A percentile compares a stretch with the other conserved stretches of the same genome.
Conservation (phyloP, 306 rosid genomes). For the Rosa multiflora region DNA sequence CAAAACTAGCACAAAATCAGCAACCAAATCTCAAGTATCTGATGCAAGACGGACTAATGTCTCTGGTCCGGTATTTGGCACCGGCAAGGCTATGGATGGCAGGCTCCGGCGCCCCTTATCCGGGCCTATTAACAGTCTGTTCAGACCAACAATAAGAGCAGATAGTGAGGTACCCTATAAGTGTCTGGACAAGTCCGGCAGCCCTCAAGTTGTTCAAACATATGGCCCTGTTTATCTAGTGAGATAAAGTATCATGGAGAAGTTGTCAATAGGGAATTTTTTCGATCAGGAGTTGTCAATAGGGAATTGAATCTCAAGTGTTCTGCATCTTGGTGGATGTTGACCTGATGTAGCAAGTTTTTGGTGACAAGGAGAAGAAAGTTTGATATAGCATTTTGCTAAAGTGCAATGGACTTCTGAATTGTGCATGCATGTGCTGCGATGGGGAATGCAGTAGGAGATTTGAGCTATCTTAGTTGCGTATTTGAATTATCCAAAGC, state of each 20-base stretch:
- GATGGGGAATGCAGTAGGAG: slow-evolving; percentile 4
- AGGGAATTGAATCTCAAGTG: neutral
- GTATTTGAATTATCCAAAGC: neutral
- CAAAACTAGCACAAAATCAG: slow-evolving; percentile 31
- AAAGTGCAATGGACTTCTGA: neutral
- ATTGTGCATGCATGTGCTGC: neutral
- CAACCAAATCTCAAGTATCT: slow-evolving; percentile 28
- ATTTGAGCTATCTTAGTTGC: neutral
- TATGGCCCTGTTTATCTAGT: slow-evolving; percentile 78
- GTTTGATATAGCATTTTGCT: neutral
- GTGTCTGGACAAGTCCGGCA: slow-evolving; percentile 44
- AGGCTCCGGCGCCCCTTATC: slow-evolving; percentile 44
- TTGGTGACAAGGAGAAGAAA: neutral
- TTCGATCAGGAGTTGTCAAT: neutral
- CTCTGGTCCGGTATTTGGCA: slow-evolving; percentile 63
- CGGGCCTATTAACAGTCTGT: slow-evolving; percentile 58
- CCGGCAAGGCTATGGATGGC: slow-evolving; percentile 23
- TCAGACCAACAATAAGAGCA: slow-evolving; percentile 41
- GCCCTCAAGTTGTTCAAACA: slow-evolving; percentile 29
- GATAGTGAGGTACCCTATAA: slow-evolving; percentile 51
- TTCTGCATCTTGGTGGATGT: neutral
- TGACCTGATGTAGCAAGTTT: neutral
- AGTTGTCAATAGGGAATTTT: neutral
- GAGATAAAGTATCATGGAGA: slow-evolving; percentile 30
- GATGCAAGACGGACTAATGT: slow-evolving; percentile 35